Evolutionary conservation across 352 stramenopile genomes (phyloP).

Genomic region (Phytopythium kandeliae): DNA sequence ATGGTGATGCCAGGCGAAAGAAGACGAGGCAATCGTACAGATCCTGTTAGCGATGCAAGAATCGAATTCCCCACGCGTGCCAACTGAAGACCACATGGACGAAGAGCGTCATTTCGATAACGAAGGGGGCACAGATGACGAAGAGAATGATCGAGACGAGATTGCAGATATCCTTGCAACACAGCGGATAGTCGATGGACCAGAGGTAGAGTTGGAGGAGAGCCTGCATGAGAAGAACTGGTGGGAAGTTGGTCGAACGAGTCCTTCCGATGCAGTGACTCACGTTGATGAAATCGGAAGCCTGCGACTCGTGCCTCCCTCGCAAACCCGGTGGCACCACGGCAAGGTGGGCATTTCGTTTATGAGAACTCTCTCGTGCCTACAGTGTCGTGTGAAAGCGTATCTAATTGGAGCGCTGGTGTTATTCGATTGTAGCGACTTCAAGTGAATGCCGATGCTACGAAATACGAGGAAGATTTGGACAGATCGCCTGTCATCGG

Average conservation of each 20-base stretch:
- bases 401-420: neutral
- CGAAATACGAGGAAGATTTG: neutral
- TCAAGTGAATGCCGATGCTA: neutral
- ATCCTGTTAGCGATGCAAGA: constrained; percentile 47
- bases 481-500: constrained; percentile 36
- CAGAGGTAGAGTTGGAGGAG: constrained; percentile 2
- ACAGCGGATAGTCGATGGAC: constrained; percentile 27
- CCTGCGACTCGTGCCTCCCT: constrained; percentile 22
- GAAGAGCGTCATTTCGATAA: constrained; percentile 13
- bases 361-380: neutral
- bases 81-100: constrained; percentile 11
- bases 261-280: constrained; percentile 19
- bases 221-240: constrained; percentile 19
- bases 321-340: constrained; percentile 8
- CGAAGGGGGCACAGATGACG: constrained; percentile 16
- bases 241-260: constrained; percentile 48
- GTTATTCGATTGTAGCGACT: neutral
- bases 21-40: constrained; percentile 46
- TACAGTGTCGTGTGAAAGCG: neutral
- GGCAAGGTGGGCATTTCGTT: constrained; percentile 37
- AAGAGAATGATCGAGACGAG: constrained; percentile 33
- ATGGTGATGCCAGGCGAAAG: constrained; percentile 7
- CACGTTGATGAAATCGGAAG: constrained; percentile 48
- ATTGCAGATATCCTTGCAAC: constrained; percentile 69
- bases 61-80: constrained; percentile 9